Evolutionary conservation across 371 early-diverging fungal genomes (phyloP).

Genomic region (Mucor racemosus): DNA sequence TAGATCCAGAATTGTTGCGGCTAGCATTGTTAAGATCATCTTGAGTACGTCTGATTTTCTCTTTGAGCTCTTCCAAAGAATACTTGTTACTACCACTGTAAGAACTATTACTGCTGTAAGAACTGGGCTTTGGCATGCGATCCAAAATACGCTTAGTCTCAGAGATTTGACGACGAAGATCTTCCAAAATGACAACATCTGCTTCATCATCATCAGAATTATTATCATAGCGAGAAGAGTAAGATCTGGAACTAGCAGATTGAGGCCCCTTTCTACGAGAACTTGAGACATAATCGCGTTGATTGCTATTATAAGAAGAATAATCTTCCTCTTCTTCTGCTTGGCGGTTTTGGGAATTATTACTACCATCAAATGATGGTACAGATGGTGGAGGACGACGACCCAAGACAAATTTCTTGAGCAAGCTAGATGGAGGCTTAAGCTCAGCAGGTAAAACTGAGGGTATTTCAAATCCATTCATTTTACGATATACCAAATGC

Average conservation of each 20-base stretch:
- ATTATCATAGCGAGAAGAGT: conserved; percentile 19
- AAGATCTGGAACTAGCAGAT: conserved; percentile 9
- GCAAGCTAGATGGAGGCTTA: conserved; percentile 73
- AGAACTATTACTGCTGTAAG: neutral
- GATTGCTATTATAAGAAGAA: conserved; percentile 29
- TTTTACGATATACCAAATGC: conserved; percentile 70
- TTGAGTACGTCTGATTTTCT: conserved; percentile 46
- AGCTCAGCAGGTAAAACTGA: conserved; percentile 77
- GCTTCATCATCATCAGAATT: conserved; percentile 23
- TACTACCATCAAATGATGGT: conserved; percentile 19
- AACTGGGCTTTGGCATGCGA: conserved; percentile 14
- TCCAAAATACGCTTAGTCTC: conserved; percentile 48
- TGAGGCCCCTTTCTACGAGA: conserved; percentile 50
- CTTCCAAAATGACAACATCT: conserved; percentile 32
- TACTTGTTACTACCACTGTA: conserved; percentile 25
- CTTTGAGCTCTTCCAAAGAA: conserved; percentile 53
- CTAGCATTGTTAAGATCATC: conserved; percentile 34
- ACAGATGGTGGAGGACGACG: conserved; percentile 32
- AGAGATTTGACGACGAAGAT: conserved; percentile 55
- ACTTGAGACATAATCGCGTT: conserved; percentile 58
- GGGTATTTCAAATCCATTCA: conserved; percentile 81
- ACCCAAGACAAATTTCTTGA: conserved; percentile 63
- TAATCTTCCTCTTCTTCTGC: conserved; percentile 20
- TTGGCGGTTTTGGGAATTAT: conserved; percentile 7
- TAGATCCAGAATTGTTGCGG: conserved; percentile 25